Evolutionary conservation across 257 asterid species (phyloP), one percentile per base, ranked within the genome.

Genomic region (Capsicum pubescens): DNA sequence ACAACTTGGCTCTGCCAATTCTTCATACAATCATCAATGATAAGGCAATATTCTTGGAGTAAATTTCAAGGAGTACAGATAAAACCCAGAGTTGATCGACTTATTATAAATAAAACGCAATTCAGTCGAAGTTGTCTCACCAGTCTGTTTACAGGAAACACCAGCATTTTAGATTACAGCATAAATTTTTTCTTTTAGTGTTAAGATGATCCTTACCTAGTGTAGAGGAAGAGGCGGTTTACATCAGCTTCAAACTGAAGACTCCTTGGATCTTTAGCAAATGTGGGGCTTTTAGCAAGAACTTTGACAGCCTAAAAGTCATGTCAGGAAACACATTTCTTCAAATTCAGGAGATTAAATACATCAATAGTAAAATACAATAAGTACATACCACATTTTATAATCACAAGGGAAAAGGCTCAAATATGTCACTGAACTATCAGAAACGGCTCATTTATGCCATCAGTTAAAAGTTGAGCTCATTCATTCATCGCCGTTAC

Each of bases 161-260:
- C 3, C 50, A 67, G 12, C 59, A 48, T 72, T 42, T 7, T 46
- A 19, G 17, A 46, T 2, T 46, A 11, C 36, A 48, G 1, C 80
- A 72, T 48, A 10, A 72, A 39, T 9, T n/a, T 71, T 50, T 46
- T 54, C 14, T 50, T 50, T 54, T 0, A 21, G 63, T 52, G 11
- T 50, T 10, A 8, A 12, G 3, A 21, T 14, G 64, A 26, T 54
- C 52, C 89, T 88, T 84, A 96, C 99, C 98, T 88, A 39, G 99
- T 94, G 72, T 86, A 93, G 21, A 94, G 98, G 80, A 96, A 96
- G 80, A 93, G 95, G 17, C 94, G 93, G 78, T 92, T 94, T 79
- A 94, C 89, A 68, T 96, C 99, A 2, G 95, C 94, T 89, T 92
- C 94, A 86, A 96, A 94, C 81, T 96, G 98, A 78, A 94, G 93